Percentiles rank a stretch among this genome's conserved stretches.
phyloP scores from a whole-genome alignment of 176 grass and related monocot genomes.

The Eleusine indica region DNA sequence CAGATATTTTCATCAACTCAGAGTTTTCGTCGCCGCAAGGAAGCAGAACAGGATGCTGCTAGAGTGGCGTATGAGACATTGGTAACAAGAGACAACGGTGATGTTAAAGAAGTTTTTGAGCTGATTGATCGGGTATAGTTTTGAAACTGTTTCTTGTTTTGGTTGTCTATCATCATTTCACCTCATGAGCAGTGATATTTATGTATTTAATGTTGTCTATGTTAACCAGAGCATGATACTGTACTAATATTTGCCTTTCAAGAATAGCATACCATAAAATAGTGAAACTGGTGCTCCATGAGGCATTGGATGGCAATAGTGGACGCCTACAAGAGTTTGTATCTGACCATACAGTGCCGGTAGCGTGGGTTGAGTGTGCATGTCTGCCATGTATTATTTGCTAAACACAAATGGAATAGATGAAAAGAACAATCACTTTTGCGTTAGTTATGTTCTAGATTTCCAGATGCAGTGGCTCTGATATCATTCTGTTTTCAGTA shows the following conservation, averaged over 20 bases:
- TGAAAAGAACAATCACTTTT: slow-evolving; percentile 12
- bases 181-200: not conserved
- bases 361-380: not conserved
- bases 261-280: not conserved
- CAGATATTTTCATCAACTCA: slow-evolving; percentile 39
- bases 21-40: slow-evolving; percentile 52
- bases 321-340: not conserved
- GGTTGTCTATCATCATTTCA: slow-evolving; percentile 28
- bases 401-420: not conserved
- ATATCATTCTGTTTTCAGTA: slow-evolving; percentile 6
- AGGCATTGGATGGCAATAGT: not conserved
- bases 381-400: not conserved
- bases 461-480: slow-evolving; percentile 1
- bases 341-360: not conserved
- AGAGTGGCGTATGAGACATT: slow-evolving; percentile 53
- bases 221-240: not conserved
- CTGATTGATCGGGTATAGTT: slow-evolving; percentile 56
- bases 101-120: not conserved
- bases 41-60: slow-evolving; percentile 65
- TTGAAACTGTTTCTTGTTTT: not conserved
- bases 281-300: not conserved
- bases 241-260: not conserved
- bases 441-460: not conserved
- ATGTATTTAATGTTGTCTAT: slow-evolving; percentile 13
- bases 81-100: slow-evolving; percentile 12